A percentile compares a stretch with the other conserved stretches of the same genome.
Conservation (phyloP, 2,329 filamentous ascomycete genomes). For the Nannizziopsis arthrosporioides region DNA sequence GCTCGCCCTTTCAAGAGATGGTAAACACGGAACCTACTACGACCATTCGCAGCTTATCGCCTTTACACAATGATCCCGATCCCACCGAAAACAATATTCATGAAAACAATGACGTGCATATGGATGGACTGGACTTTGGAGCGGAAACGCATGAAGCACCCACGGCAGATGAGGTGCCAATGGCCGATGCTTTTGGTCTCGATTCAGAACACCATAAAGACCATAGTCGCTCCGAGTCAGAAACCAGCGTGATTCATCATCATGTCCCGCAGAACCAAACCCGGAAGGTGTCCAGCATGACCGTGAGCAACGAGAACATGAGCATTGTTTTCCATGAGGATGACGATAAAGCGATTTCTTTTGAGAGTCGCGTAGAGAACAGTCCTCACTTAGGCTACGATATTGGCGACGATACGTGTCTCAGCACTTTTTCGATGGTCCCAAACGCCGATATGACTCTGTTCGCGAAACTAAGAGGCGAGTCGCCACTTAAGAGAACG, state of each 20-base stretch:
- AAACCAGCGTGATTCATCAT: conserved; percentile 14
- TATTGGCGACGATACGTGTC: conserved; percentile 38
- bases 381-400: conserved; percentile 20
- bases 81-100: neutral
- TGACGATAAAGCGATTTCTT: conserved; percentile 16
- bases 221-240: neutral
- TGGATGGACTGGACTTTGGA: conserved; percentile 3
- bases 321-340: conserved; percentile 30
- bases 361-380: conserved; percentile 18
- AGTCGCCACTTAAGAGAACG: conserved; percentile 46
- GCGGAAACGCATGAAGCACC: neutral
- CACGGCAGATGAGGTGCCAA: conserved; percentile 2
- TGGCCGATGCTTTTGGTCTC: neutral
- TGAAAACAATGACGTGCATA: conserved; percentile 9
- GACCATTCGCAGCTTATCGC: conserved; percentile 13
- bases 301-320: conserved; percentile 33
- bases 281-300: conserved; percentile 25
- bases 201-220: neutral
- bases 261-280: neutral
- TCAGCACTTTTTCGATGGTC: conserved; percentile 81
- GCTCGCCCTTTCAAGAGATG: conserved; percentile 28
- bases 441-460: conserved; percentile 66
- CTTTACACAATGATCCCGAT: conserved; percentile 21
- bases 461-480: conserved; percentile 57
- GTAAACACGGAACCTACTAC: conserved; percentile 22